Conservation (phyloP, 2,329 filamentous ascomycete genomes). For the Aspergillus fructus region DNA sequence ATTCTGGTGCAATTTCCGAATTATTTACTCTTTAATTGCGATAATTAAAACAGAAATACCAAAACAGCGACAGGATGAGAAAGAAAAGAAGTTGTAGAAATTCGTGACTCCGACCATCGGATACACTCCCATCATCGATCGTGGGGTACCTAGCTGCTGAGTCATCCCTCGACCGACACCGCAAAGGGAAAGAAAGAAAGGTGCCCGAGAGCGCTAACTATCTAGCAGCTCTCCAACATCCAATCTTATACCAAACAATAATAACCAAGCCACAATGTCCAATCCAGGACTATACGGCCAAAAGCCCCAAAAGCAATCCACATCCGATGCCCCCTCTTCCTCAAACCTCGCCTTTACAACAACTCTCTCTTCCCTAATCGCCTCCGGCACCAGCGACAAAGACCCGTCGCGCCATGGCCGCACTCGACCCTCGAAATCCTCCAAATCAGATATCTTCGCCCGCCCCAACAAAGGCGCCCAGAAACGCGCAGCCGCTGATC, state of each 20-base stretch:
- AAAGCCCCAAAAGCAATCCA: conserved; percentile 62
- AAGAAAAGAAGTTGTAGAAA: not conserved
- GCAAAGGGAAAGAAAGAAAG: not conserved
- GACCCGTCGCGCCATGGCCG: conserved; percentile 46
- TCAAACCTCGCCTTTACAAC: conserved; percentile 83
- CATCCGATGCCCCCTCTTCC: conserved; percentile 58
- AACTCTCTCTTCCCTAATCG: conserved; percentile 77
- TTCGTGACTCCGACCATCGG: conserved; percentile 9
- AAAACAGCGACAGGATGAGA: not conserved
- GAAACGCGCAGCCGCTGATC: conserved; percentile 62
- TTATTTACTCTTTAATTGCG: not conserved
- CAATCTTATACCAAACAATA: not conserved
- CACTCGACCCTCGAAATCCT: conserved; percentile 41
- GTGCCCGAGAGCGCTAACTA: not conserved
- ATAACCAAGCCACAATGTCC: conserved; percentile 9
- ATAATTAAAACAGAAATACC: not conserved
- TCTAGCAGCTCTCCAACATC: not conserved
- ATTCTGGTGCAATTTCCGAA: conserved; percentile 14
- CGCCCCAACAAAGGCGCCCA: conserved; percentile 62
- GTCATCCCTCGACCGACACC: conserved; percentile 12
- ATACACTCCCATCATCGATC: not conserved
- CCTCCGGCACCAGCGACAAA: conserved; percentile 43
- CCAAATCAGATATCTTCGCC: conserved; percentile 70
- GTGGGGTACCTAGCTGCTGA: conserved; percentile 11
- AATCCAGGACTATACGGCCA: conserved; percentile 68